These are phyloP conservation scores for Aaosphaeria arxii DNA, from an alignment of 2,329 filamentous ascomycete genomes.

Conservation along the genomic window DNA sequence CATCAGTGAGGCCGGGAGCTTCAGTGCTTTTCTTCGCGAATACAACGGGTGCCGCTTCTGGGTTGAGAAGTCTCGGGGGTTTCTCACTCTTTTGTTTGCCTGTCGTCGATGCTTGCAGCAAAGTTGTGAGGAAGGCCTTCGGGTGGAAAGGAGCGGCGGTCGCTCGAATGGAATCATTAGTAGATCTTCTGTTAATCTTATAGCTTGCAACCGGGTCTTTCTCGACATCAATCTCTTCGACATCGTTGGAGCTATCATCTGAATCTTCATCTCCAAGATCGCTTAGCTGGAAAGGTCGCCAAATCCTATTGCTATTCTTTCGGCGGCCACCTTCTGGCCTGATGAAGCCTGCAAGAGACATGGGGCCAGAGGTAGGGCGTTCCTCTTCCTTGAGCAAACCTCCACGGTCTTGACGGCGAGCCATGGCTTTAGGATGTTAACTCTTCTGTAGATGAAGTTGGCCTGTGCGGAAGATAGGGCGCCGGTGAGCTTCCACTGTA, in stretches of 20 bases:
- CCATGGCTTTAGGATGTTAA: conserved; percentile 13
- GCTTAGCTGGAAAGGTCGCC: conserved; percentile 20
- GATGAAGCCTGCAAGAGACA: conserved; percentile 17
- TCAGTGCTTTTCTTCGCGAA: neutral
- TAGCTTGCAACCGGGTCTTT: neutral
- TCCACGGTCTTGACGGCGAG: conserved; percentile 13
- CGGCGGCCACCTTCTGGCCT: conserved; percentile 15
- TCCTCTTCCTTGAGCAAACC: conserved; percentile 12
- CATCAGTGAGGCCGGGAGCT: conserved; percentile 8
- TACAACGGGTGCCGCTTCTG: neutral
- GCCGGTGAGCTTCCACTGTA: too few species aligned
- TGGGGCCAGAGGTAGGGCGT: conserved; percentile 10
- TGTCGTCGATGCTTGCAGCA: too few species aligned
- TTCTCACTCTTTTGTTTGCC: too few species aligned
- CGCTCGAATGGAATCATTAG: too few species aligned
- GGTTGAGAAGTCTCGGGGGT: neutral
- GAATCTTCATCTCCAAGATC: conserved; percentile 8
- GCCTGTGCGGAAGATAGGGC: too few species aligned
- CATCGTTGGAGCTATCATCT: conserved; percentile 1
- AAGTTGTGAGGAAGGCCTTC: too few species aligned
- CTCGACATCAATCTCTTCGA: conserved; percentile 4
- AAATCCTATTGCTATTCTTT: conserved; percentile 16
- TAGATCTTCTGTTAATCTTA: too few species aligned
- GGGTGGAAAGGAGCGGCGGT: too few species aligned
- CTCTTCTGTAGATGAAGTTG: too few species aligned